Conservation (phyloP, 306 rosid species). For the Betula pendula region DNA sequence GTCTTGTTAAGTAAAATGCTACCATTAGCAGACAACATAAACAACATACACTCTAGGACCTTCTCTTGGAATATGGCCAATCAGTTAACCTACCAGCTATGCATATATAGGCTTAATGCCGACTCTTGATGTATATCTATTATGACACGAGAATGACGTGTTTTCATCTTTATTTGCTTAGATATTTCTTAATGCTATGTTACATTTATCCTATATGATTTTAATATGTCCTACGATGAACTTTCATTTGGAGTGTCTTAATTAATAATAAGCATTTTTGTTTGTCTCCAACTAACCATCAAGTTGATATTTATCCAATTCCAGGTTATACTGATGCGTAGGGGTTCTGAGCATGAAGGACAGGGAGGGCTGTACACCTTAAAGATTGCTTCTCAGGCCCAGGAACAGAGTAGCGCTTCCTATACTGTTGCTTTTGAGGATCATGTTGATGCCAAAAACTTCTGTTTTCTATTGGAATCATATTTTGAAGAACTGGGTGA, state of each 20-base stretch:
- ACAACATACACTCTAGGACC: neutral
- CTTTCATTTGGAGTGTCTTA: neutral
- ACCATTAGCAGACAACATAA: neutral
- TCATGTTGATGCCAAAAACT: constrained; percentile 70
- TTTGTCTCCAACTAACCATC: constrained; percentile 21
- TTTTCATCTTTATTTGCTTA: constrained; percentile 2
- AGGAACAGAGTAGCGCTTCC: constrained; percentile 39
- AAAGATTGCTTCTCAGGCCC: constrained; percentile 38
- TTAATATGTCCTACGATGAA: neutral
- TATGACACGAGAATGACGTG: neutral
- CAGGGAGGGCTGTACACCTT: constrained; percentile 58
- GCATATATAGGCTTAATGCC: neutral
- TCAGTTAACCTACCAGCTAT: neutral
- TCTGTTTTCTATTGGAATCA: constrained; percentile 69
- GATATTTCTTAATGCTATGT: constrained; percentile 1
- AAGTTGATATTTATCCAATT: constrained; percentile 22
- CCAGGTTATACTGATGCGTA: constrained; percentile 68
- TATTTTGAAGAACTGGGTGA: constrained; percentile 68
- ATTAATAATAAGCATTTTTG: constrained; percentile 13
- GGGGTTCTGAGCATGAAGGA: constrained; percentile 51
- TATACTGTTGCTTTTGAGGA: constrained; percentile 81
- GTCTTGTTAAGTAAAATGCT: neutral
- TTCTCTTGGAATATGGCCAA: neutral
- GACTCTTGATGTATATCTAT: neutral
- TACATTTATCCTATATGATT: constrained; percentile 1